A percentile compares a stretch with the other conserved stretches of the same genome.
Evolutionary conservation across 2,329 filamentous ascomycete species (phyloP).

Genomic region (Penicillium aurantiogriseum): DNA sequence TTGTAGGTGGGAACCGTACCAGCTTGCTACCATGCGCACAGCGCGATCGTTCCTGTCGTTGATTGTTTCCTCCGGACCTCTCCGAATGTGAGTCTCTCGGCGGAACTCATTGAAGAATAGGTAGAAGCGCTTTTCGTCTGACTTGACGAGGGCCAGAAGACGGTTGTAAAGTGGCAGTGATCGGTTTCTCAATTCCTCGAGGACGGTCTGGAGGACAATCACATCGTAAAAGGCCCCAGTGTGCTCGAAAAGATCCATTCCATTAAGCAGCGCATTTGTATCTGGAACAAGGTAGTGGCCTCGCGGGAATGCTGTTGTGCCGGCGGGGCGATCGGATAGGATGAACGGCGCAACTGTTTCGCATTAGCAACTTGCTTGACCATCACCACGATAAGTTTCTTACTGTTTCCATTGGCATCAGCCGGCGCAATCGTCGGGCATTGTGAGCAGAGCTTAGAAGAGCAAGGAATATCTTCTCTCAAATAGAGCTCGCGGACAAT

Average conservation of each 20-base stretch:
- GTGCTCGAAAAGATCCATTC: constrained; percentile 96
- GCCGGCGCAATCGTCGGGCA: constrained; percentile 74
- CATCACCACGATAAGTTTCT: constrained; percentile 11
- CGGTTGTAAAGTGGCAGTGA: constrained; percentile 95
- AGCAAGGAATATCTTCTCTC: constrained; percentile 94
- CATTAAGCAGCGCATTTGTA: constrained; percentile 91
- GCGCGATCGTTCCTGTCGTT: constrained; percentile 96
- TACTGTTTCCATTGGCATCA: constrained; percentile 76
- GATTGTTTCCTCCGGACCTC: constrained; percentile 76
- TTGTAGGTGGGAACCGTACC: constrained; percentile 82
- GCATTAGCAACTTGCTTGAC: constrained; percentile 20
- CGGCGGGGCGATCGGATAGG: constrained; percentile 82
- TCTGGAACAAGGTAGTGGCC: constrained; percentile 95
- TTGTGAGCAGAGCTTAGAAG: constrained; percentile 77
- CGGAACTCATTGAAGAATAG: constrained; percentile 99
- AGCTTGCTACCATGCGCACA: constrained; percentile 78
- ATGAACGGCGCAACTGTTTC: constrained; percentile 72
- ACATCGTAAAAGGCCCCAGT: constrained; percentile 92
- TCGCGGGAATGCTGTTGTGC: constrained; percentile 75
- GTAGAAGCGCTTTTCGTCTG: constrained; percentile 95
- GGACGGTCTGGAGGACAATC: constrained; percentile 90
- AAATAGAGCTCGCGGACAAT: constrained; percentile 96
- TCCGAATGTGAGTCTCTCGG: constrained; percentile 79
- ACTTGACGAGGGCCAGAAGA: constrained; percentile 83
- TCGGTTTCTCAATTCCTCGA: constrained; percentile 92